phyloP scores from a whole-genome alignment of 139 green algal species.

The Coccomyxa sp. region DNA sequence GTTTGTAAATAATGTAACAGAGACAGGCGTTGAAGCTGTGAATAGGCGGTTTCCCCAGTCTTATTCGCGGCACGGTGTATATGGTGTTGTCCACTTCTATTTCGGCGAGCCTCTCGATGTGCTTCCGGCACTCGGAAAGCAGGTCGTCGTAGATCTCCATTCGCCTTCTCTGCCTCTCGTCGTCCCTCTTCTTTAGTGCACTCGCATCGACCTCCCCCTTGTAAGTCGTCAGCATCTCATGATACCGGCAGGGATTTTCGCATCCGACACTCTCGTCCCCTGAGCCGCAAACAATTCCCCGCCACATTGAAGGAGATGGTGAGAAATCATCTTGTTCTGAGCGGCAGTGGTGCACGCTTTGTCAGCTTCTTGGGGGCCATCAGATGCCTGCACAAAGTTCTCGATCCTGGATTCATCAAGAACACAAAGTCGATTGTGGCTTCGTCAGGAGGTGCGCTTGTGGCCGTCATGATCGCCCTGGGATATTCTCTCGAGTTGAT shows the following conservation, averaged over 20 bases:
- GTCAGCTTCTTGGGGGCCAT: background rate
- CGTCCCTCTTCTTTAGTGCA: background rate
- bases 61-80: background rate
- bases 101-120: background rate
- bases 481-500: background rate
- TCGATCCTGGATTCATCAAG: slow-evolving; percentile 1
- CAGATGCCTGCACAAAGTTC: background rate
- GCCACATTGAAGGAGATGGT: background rate
- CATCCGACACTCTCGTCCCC: background rate
- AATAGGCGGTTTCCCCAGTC: background rate
- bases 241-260: background rate
- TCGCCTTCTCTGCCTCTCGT: background rate
- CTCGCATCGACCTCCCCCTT: background rate
- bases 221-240: background rate
- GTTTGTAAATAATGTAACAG: background rate
- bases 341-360: background rate
- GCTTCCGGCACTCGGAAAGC: background rate
- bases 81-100: slow-evolving; percentile 1
- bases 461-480: background rate
- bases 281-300: background rate
- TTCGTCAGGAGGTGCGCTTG: background rate
- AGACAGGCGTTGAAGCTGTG: background rate
- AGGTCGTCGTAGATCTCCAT: background rate
- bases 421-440: background rate
- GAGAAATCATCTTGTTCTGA: background rate